Conservation (phyloP, 2,329 filamentous ascomycete genomes). For the Pseudocercospora fijiensis region DNA sequence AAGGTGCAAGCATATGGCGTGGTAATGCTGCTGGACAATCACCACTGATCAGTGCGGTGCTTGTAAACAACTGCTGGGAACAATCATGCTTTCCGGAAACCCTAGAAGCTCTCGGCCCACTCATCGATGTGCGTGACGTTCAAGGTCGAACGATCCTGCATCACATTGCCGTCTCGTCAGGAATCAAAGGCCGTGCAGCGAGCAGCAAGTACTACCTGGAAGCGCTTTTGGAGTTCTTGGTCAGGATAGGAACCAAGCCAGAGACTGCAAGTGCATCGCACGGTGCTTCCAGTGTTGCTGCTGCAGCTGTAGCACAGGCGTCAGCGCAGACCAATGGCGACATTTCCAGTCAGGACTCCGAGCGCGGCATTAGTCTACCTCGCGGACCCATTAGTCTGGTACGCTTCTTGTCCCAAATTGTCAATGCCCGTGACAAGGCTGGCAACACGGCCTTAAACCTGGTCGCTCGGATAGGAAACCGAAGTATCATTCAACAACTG, state of each 20-base stretch:
- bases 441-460: constrained; percentile 95
- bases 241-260: constrained; percentile 62
- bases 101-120: constrained; percentile 81
- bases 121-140: constrained; percentile 85
- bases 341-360: constrained; percentile 32
- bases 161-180: constrained; percentile 93
- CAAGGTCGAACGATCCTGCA: constrained; percentile 90
- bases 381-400: constrained; percentile 76
- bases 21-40: constrained; percentile 90
- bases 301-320: constrained; percentile 28
- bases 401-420: constrained; percentile 94
- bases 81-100: constrained; percentile 86
- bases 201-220: constrained; percentile 96
- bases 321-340: constrained; percentile 32
- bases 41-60: constrained; percentile 85
- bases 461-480: constrained; percentile 86
- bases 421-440: constrained; percentile 89
- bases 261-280: constrained; percentile 21
- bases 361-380: constrained; percentile 12
- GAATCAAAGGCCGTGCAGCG: constrained; percentile 86
- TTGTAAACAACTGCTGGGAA: constrained; percentile 92
- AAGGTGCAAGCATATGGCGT: constrained; percentile 82
- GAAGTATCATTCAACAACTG: constrained; percentile 93
- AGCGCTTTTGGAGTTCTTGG: constrained; percentile 88
- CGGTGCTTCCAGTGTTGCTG: constrained; percentile 58